A percentile compares a stretch with the other conserved stretches of the same genome.
phyloP scores from a whole-genome alignment of 257 asterid genomes.

The Salvia rosmarinus region DNA sequence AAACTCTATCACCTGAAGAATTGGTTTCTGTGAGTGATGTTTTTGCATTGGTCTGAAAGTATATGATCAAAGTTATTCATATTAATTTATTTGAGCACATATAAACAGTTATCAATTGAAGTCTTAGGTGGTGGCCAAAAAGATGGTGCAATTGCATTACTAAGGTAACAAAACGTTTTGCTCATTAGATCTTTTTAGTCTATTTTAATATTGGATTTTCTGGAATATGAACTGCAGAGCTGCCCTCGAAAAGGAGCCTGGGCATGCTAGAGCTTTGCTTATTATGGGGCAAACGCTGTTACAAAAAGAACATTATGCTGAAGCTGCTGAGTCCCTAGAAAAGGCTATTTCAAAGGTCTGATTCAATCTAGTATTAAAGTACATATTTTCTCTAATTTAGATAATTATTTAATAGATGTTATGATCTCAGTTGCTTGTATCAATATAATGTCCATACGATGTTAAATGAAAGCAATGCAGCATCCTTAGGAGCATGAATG shows the following conservation, averaged over 20 bases:
- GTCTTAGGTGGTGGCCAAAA: constrained; percentile 50
- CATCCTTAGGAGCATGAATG: background rate
- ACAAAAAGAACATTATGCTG: constrained; percentile 53
- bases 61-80: constrained; percentile 10
- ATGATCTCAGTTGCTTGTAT: constrained; percentile 8
- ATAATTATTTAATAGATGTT: background rate
- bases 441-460: constrained; percentile 10
- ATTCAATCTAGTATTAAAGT: constrained; percentile 24
- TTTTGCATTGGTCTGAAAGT: constrained; percentile 5
- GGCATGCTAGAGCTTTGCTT: constrained; percentile 69
- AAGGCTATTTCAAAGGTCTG: constrained; percentile 70
- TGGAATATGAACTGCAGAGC: constrained; percentile 62
- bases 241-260: constrained; percentile 89
- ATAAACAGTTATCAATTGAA: constrained; percentile 66
- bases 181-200: constrained; percentile 30
- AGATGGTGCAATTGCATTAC: constrained; percentile 57
- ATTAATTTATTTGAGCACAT: constrained; percentile 27
- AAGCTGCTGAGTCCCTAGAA: constrained; percentile 73
- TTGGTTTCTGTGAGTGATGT: constrained; percentile 65
- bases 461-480: constrained; percentile 5
- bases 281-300: constrained; percentile 71
- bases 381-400: background rate
- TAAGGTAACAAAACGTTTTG: constrained; percentile 53
- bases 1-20: constrained; percentile 65
- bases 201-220: constrained; percentile 36